These are phyloP conservation scores for Castanea crenata DNA, from an alignment of 306 rosid genomes.

Conservation along the genomic window DNA sequence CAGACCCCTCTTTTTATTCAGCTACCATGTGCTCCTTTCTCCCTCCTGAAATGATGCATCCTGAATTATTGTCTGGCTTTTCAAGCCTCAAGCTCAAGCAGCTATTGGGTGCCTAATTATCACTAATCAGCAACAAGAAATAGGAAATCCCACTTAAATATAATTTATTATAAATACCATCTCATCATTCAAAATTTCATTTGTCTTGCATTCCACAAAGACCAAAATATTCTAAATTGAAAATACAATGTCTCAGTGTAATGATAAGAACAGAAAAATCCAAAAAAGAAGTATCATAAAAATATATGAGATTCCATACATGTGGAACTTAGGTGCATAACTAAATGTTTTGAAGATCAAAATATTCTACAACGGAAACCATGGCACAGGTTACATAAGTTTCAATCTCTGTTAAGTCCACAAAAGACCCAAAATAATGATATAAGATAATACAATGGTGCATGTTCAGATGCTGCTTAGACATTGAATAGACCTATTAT, in stretches of 20 bases:
- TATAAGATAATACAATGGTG: too few relatives aligned
- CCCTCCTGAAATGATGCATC: background rate
- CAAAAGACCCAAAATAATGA: too few relatives aligned
- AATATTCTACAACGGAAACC: background rate
- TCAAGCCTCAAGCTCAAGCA: background rate
- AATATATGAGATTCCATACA: background rate
- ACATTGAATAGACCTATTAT: background rate
- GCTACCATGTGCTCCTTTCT: background rate
- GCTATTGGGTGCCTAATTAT: background rate
- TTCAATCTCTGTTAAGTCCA: background rate
- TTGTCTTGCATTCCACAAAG: background rate
- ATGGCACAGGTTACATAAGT: background rate
- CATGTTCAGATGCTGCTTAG: too few relatives aligned
- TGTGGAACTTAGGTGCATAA: background rate
- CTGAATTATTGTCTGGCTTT: background rate
- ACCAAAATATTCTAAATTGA: background rate
- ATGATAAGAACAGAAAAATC: background rate
- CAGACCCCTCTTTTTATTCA: background rate
- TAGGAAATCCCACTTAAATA: background rate
- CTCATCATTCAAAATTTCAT: background rate
- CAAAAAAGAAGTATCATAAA: too few relatives aligned
- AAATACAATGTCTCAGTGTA: background rate
- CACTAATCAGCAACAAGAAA: too few relatives aligned
- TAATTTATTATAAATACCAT: background rate
- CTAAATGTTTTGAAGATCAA: background rate